Evolutionary conservation across 805 yeast genomes (phyloP), one percentile per base, ranked within the genome.

Genomic region (Candida oleophila): DNA sequence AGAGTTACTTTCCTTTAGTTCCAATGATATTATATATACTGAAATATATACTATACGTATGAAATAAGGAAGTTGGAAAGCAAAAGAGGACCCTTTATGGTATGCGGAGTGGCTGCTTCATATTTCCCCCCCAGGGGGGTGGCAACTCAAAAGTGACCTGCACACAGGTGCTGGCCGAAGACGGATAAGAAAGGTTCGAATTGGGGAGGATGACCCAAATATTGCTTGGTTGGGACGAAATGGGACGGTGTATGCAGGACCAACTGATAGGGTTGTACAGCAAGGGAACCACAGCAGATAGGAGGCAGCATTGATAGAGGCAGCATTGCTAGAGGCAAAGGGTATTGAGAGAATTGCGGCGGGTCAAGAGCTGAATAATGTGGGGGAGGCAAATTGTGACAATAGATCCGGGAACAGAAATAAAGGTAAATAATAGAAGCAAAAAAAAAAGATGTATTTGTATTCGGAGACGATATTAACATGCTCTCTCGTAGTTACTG

Each of bases 71-170:
- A 19, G 35, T 11, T 11, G 33, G 33, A 14, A 28, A 14, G 33
- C 33, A 11, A 28, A 28, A 28, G 33, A 28, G 33, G 14, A 14
- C 33, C 14, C 12, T 9, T 28, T 28, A 14, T 28, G 14, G 14
- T 11, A 28, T 28, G 33, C 12, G 33, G 14, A 28, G 33, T 9
- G 33, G 33, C 12, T 28, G 9, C 9, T 14, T n/a, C n/a, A n/a
- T n/a, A n/a, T n/a, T n/a, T n/a, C n/a, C n/a, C n/a, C n/a, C 37
- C 35, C 15, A 22, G 34, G 34, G 25, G 43, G 36, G 32, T 41
- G 25, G 36, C 25, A 37, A 37, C 15, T 25, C 30, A 25, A 25
- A 25, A 25, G 33, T 7, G 16, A 19, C 33, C 21, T 40, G 28
- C 22, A 19, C 38, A 20, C 4, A 9, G 28, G 16, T 42, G 44